Percentiles rank a stretch among this genome's conserved stretches.
phyloP scores from a whole-genome alignment of 495 filamentous ascomycete species.

The Penicillium paradoxum region DNA sequence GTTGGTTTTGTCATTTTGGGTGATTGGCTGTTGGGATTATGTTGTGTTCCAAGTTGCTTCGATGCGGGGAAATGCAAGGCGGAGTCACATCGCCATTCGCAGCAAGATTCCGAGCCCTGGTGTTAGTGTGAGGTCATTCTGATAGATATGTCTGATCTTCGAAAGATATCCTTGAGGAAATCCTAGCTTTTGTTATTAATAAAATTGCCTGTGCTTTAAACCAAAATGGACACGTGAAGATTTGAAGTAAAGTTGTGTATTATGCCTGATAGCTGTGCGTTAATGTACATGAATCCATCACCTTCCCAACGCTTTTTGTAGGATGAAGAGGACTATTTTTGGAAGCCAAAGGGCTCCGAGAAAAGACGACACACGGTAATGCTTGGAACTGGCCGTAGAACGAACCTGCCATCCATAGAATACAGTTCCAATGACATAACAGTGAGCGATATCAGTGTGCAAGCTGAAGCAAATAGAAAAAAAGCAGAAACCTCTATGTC shows the following conservation, averaged over 20 bases:
- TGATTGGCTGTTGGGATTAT: constrained; percentile 1
- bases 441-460: not conserved
- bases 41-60: not conserved
- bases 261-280: constrained; percentile 36
- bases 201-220: not conserved
- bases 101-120: not conserved
- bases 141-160: not conserved
- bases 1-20: constrained; percentile 1
- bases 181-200: not conserved
- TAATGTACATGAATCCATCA: constrained; percentile 35
- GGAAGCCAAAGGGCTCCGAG: not conserved
- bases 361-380: not conserved
- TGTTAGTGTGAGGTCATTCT: not conserved
- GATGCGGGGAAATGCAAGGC: constrained; percentile 1
- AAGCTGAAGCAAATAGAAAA: constrained; percentile 23
- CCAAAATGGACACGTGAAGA: not conserved
- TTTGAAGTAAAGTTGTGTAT: constrained; percentile 25
- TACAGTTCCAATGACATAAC: not conserved
- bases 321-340: not conserved
- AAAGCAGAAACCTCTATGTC: constrained; percentile 39
- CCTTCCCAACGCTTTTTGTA: not conserved
- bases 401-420: constrained; percentile 1
- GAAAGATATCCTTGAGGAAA: not conserved
- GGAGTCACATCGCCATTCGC: not conserved
- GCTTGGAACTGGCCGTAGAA: not conserved